Base-by-base conservation (phyloP, 1,139 yeast genomes). In the Meyerozyma athensensis region DNA sequence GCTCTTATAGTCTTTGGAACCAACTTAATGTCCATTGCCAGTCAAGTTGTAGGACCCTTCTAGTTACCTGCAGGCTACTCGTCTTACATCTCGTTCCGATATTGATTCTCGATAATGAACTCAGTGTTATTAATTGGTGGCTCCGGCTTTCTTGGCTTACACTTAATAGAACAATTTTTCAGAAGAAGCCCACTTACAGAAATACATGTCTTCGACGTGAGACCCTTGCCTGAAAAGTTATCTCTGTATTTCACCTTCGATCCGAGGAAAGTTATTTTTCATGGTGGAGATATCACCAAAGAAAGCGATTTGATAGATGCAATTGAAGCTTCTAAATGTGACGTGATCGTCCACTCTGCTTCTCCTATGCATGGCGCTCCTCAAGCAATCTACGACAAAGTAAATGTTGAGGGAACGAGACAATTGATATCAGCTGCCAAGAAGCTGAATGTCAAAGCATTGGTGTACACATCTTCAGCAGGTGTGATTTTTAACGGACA, bases 401-500 rank as follows among this genome's bases (percentile, higher is more conserved):
- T 94, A 37, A 94, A 94, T 53, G 94, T 94, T 20, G 76, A 78
- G 37, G 99, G 99, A 30, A 94, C 98, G 2, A 65, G 72, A 40
- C 86, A 83, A 47, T 73, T 92, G 28, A 64, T 92, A 33, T 66
- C 75, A 31, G 85, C 83, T 31, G 80, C 90, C 19, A 73, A 79
- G 54, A 65, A 63, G 34, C 50, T 66, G 36, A 54, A 59, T 19
- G 71, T 84, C 3, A 74, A 73, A 40, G 94, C 92, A 0, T 68
- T 94, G 36, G 95, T 94, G 1, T 92, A 90, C 62, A 94, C 99
- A 0, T 89, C 97, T 0, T 87, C 97, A 1, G 97, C 98, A 0
- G 97, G 98, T 46, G 98, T 92, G 19, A 85, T 90, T 30, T 94
- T 92, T 68, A 85, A 92, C 56, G 99, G 99, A 12, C 84, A 78